Conservation (phyloP, 75 land plant genomes). For the Isoetes taiwanensis region DNA sequence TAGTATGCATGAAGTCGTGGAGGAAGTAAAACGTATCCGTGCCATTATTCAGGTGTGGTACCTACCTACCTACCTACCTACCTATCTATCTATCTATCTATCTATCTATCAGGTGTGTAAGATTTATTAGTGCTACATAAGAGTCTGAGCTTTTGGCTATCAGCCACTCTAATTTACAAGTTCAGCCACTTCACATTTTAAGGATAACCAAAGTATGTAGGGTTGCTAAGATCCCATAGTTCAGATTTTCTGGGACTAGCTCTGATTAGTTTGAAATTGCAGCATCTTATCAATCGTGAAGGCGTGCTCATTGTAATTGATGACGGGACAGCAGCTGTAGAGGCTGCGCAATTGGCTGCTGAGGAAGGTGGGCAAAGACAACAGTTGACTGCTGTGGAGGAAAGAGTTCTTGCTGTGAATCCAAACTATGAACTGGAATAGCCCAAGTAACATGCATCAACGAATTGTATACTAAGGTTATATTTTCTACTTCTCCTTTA, state of each 20-base stretch:
- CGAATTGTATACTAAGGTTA: too few relatives aligned
- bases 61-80: too few relatives aligned
- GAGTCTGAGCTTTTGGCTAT: too few relatives aligned
- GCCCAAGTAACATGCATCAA: too few relatives aligned
- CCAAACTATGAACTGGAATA: slow-evolving; percentile 84
- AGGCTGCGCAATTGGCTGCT: slow-evolving; percentile 9
- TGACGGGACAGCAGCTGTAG: slow-evolving; percentile 39
- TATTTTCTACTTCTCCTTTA: too few relatives aligned
- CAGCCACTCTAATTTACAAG: too few relatives aligned
- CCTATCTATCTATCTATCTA: too few relatives aligned
- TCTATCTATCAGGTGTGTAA: too few relatives aligned
- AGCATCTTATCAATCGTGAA: slow-evolving; percentile 78
- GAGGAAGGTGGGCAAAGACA: slow-evolving; percentile 6
- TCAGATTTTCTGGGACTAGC: not conserved
- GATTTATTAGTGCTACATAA: too few relatives aligned
- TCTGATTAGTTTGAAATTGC: slow-evolving; percentile 11
- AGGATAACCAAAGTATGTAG: not conserved
- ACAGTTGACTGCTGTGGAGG: slow-evolving; percentile 21
- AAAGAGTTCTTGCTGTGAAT: slow-evolving; percentile 77
- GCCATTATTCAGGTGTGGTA: slow-evolving; percentile 85
- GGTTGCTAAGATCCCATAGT: not conserved
- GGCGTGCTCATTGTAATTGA: slow-evolving; percentile 82
- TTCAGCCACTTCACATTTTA: too few relatives aligned
- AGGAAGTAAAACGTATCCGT: slow-evolving; percentile 44
- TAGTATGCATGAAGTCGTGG: slow-evolving; percentile 36